Base-by-base conservation (phyloP, 2,329 filamentous ascomycete species). In the Xylaria sp. region DNA sequence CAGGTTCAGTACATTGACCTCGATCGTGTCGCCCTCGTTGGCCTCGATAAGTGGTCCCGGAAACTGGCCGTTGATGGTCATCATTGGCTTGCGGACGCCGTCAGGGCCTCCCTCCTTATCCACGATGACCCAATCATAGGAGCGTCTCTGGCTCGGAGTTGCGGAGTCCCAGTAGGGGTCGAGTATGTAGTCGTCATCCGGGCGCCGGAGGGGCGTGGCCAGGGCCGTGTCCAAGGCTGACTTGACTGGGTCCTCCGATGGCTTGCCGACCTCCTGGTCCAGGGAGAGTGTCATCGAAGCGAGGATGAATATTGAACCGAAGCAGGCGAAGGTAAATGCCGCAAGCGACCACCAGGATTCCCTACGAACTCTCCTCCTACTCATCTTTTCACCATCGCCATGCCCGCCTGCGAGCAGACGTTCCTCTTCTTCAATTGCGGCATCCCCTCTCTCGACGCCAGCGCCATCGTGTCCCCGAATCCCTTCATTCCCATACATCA, bases 31-130 rank as follows among this genome's bases (percentile, higher is more conserved):
- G 18, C 88, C 89, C 59, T 89, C 85, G 60, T 89, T 90, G 57
- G 85, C 84, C 59, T 90, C 83, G 42, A 94, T 83, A 41, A 89
- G 71, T 5, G 90, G 90, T 0, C 90, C 81, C 0, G 90, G 90
- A 71, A 89, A 92, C 66, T 88, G 77, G 34, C 85, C 85, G 66
- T 93, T 91, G 72, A 91, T 89, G 37, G 87, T 82, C 48, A 91
- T 81, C 76, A 88, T 81, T 7, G 75, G 78, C 18, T 80, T 76
- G 40, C 71, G 76, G 18, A 85, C 70, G 2, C 82, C 86, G 62
- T 89, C 84, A 0, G 86, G 86, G 48, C 84, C 86, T 39, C 83
- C 76, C 0, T 76, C 72, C 26, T 80, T 79, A 55, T 88, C 82
- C 8, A 72, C 67, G 24, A 90, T 79, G 0, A 74, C 80, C 85